These are phyloP conservation scores for Penicillium pulvis DNA, from an alignment of 495 filamentous ascomycete species.

Conservation along the genomic window DNA sequence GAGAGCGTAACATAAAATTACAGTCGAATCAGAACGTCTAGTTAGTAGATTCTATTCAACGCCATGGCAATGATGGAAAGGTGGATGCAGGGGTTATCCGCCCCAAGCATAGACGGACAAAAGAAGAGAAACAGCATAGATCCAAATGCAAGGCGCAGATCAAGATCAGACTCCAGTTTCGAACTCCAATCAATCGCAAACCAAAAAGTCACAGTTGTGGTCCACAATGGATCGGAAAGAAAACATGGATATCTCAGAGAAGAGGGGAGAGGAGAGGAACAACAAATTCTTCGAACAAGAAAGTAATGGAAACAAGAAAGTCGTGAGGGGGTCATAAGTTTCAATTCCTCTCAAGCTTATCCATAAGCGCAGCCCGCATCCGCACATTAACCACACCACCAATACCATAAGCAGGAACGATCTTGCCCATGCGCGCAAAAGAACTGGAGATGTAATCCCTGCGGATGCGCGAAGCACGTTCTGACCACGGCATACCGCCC, in stretches of 20 bases:
- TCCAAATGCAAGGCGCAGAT: not conserved
- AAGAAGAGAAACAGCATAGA: not conserved
- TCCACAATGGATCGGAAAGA: not conserved
- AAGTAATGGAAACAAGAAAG: conserved; percentile 16
- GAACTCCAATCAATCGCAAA: conserved; percentile 4
- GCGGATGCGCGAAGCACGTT: conserved; percentile 64
- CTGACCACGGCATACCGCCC: conserved; percentile 50
- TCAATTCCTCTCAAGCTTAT: conserved; percentile 40
- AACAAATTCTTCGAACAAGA: conserved; percentile 3
- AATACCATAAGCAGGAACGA: conserved; percentile 91
- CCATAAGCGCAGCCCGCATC: conserved; percentile 64
- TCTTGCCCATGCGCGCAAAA: conserved; percentile 82
- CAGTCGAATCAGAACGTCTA: conserved; percentile 2
- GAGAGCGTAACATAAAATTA: conserved; percentile 1
- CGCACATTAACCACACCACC: conserved; percentile 86
- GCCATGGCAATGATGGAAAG: conserved; percentile 10
- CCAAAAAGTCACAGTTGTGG: not conserved
- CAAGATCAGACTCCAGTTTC: not conserved
- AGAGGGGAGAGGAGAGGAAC: conserved; percentile 1
- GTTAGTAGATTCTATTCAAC: conserved; percentile 5
- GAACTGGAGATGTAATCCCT: conserved; percentile 78
- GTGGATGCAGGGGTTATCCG: not conserved
- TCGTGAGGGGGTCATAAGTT: conserved; percentile 4
- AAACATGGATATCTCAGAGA: not conserved
- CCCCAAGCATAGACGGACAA: not conserved